Evolutionary conservation across 1,284 basidiomycete genomes (phyloP).

Genomic region (Rhodotorula sp.): DNA sequence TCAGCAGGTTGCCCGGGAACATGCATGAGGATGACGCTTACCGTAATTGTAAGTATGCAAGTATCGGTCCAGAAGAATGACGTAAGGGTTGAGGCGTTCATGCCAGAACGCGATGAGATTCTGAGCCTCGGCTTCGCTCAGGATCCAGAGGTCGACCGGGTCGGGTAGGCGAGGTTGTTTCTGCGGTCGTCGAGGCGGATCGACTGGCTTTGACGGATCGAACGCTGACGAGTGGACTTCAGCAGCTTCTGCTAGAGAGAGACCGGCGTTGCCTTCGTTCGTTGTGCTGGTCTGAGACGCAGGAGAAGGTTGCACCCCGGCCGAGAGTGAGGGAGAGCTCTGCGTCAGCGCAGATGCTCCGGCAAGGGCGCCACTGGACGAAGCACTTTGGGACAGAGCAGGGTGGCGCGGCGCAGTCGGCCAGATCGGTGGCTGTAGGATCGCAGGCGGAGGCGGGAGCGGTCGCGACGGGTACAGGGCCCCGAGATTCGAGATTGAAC

Average conservation of each 20-base stretch:
- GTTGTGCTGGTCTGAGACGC: neutral
- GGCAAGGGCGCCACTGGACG: neutral
- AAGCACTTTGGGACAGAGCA: neutral
- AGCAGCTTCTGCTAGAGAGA: slow-evolving; percentile 10
- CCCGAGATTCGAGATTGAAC: neutral
- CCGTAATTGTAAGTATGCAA: slow-evolving; percentile 28
- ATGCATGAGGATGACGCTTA: neutral
- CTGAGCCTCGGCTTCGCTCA: slow-evolving; percentile 19
- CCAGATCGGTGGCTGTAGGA: neutral
- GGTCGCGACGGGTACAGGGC: neutral
- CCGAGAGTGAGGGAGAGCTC: neutral
- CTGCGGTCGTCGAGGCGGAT: neutral
- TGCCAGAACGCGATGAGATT: slow-evolving; percentile 54
- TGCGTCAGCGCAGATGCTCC: neutral
- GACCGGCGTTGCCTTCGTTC: neutral
- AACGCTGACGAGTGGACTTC: neutral
- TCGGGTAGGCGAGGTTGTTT: slow-evolving; percentile 7
- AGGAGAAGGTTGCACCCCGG: neutral
- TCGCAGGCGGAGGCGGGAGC: neutral
- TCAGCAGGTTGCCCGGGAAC: no score
- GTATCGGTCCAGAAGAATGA: slow-evolving; percentile 75
- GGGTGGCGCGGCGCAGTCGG: neutral
- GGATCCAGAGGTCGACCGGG: slow-evolving; percentile 20
- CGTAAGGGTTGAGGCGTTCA: slow-evolving; percentile 74
- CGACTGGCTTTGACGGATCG: neutral